Percentiles rank a stretch among this genome's conserved stretches.
These are phyloP conservation scores for Fusarium pseudonygamai DNA, from an alignment of 2,329 filamentous ascomycete genomes.

Conservation along the genomic window DNA sequence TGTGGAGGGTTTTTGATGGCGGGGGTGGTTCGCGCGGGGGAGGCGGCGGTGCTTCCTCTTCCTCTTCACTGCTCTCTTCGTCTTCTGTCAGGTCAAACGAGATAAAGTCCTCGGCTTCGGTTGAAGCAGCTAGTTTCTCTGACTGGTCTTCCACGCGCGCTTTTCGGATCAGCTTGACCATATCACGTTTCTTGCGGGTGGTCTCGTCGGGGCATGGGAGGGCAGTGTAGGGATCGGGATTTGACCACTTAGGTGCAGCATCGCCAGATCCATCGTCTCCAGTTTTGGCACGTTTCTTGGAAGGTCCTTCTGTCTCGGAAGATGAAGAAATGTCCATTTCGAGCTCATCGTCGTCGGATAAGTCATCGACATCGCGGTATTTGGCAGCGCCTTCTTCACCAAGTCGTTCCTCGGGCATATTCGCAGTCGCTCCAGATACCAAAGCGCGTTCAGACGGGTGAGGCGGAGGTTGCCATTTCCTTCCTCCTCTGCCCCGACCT, in stretches of 20 bases:
- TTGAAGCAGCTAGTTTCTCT: conserved; percentile 60
- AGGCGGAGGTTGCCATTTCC: conserved; percentile 52
- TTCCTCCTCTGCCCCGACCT: conserved; percentile 40
- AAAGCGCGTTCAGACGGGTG: conserved; percentile 60
- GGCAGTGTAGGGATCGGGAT: conserved; percentile 92
- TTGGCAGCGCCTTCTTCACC: conserved; percentile 59
- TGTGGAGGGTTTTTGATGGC: too few species aligned
- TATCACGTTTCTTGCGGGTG: conserved; percentile 80
- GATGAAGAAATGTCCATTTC: conserved; percentile 69
- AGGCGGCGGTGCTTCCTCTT: conserved; percentile 24
- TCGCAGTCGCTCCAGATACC: conserved; percentile 54
- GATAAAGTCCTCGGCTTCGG: conserved; percentile 84
- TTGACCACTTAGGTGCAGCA: conserved; percentile 84
- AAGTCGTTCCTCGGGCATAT: conserved; percentile 57
- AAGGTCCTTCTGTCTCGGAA: conserved; percentile 51
- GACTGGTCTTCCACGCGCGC: conserved; percentile 72
- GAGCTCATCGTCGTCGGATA: conserved; percentile 71
- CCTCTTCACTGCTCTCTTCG: conserved; percentile 51
- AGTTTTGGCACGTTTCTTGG: conserved; percentile 49
- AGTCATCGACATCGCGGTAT: conserved; percentile 64
- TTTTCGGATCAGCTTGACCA: conserved; percentile 92
- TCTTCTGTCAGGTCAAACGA: conserved; percentile 78
- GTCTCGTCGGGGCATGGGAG: conserved; percentile 82
- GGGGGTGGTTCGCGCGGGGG: conserved; percentile 19
- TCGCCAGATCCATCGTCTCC: conserved; percentile 49